A percentile compares a stretch with the other conserved stretches of the same genome.
Evolutionary conservation across 2,329 filamentous ascomycete genomes (phyloP).

Genomic region (Neurospora sp.): DNA sequence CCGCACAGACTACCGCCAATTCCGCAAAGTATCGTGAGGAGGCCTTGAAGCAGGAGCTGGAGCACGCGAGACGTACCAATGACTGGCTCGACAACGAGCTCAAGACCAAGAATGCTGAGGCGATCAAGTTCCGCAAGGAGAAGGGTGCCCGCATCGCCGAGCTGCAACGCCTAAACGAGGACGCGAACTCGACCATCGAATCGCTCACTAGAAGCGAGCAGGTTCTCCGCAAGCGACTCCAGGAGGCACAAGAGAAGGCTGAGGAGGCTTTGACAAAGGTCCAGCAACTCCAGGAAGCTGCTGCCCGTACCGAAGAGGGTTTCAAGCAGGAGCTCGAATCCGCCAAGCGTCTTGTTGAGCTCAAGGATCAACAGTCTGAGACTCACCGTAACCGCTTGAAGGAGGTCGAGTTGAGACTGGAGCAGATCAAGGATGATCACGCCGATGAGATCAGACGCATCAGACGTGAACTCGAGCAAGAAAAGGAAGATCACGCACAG

Average conservation of each 20-base stretch:
- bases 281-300: slow-evolving; percentile 76
- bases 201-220: slow-evolving; percentile 70
- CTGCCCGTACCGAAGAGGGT: slow-evolving; percentile 71
- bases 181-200: slow-evolving; percentile 67
- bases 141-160: slow-evolving; percentile 84
- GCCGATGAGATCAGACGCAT: slow-evolving; percentile 48
- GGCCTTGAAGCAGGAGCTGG: slow-evolving; percentile 79
- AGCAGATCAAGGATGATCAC: slow-evolving; percentile 57
- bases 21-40: slow-evolving; percentile 87
- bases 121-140: slow-evolving; percentile 85
- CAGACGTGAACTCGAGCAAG: slow-evolving; percentile 46
- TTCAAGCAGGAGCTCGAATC: slow-evolving; percentile 81
- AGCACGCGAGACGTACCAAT: slow-evolving; percentile 77
- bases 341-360: slow-evolving; percentile 68
- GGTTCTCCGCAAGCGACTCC: slow-evolving; percentile 67
- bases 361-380: slow-evolving; percentile 66
- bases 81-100: slow-evolving; percentile 91
- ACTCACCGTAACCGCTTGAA: slow-evolving; percentile 61
- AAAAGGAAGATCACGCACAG: slow-evolving; percentile 35
- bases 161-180: slow-evolving; percentile 80
- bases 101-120: slow-evolving; percentile 79
- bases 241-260: slow-evolving; percentile 75
- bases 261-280: slow-evolving; percentile 75
- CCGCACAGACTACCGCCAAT: slow-evolving; percentile 67
- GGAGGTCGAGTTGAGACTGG: slow-evolving; percentile 54